A percentile compares a stretch with the other conserved stretches of the same genome.
Conservation (phyloP, 2,329 filamentous ascomycete species). For the Cephalotrichum gorgonifer region DNA sequence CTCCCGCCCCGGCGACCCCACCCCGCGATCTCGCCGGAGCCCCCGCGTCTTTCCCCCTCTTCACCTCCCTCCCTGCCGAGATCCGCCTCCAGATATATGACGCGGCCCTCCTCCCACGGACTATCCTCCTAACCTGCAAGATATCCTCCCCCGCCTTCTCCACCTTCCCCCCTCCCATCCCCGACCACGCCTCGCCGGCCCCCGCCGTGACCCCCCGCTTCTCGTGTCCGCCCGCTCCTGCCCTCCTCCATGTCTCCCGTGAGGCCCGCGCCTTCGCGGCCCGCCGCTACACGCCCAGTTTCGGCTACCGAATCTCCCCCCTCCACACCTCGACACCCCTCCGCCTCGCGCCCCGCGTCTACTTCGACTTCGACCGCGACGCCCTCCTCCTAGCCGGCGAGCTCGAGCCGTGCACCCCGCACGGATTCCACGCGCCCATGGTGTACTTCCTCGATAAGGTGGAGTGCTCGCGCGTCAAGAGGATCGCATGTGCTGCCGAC, state of each 20-base stretch:
- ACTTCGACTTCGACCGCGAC: constrained; percentile 38
- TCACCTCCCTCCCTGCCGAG: constrained; percentile 31
- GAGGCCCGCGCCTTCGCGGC: constrained; percentile 32
- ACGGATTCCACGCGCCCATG: constrained; percentile 37
- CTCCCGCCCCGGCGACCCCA: constrained; percentile 4
- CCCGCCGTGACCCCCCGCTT: too few relatives aligned
- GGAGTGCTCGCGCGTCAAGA: constrained; percentile 31
- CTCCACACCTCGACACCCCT: constrained; percentile 22
- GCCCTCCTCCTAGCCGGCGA: constrained; percentile 36
- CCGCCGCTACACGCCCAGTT: constrained; percentile 32
- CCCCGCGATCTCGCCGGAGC: not conserved
- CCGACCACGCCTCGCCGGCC: not conserved
- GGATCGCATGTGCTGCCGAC: constrained; percentile 30
- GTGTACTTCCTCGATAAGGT: constrained; percentile 33
- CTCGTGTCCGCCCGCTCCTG: constrained; percentile 19
- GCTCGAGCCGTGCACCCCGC: constrained; percentile 33
- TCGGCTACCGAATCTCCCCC: constrained; percentile 34
- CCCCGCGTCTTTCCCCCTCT: constrained; percentile 20
- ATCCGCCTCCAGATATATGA: constrained; percentile 35
- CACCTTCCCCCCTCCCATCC: not conserved
- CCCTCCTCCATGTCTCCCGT: constrained; percentile 31
- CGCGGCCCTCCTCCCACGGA: constrained; percentile 31
- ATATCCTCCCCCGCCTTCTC: constrained; percentile 9
- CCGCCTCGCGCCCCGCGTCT: constrained; percentile 26
- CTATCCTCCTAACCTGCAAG: constrained; percentile 24